A percentile compares a stretch with the other conserved stretches of the same genome.
phyloP scores from a whole-genome alignment of 2,329 filamentous ascomycete species.

The Fusarium secorum region DNA sequence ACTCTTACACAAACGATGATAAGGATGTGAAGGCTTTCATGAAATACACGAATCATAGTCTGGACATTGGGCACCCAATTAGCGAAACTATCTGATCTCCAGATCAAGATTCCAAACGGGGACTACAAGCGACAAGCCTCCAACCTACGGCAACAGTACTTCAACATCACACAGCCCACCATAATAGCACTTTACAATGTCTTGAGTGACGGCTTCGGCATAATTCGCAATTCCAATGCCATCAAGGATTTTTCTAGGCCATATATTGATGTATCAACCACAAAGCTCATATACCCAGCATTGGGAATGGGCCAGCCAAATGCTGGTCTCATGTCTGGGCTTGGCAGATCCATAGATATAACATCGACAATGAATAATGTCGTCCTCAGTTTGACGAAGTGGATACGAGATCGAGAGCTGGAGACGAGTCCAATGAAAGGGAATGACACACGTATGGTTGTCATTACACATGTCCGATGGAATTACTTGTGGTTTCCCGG shows the following conservation, averaged over 20 bases:
- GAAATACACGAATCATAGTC: not conserved
- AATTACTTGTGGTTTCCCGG: not conserved
- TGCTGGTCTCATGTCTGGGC: not conserved
- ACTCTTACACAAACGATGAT: not conserved
- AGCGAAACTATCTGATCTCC: not conserved
- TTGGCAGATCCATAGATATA: not conserved
- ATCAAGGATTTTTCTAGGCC: not conserved
- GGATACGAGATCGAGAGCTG: slow-evolving; percentile 15
- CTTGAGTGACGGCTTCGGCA: not conserved
- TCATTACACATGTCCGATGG: slow-evolving; percentile 3
- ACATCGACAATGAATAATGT: not conserved
- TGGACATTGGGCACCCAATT: not conserved
- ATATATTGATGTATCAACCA: accelerated
- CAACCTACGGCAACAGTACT: not conserved
- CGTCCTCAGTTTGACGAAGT: slow-evolving; percentile 13
- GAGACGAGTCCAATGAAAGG: accelerated
- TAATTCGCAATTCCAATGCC: not conserved
- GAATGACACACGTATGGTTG: not conserved
- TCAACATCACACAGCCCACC: slow-evolving; percentile 9
- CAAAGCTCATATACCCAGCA: not conserved
- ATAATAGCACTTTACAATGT: not conserved
- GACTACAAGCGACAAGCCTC: not conserved
- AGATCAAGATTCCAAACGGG: slow-evolving; percentile 6
- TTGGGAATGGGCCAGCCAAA: not conserved
- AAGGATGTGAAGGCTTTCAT: not conserved